Evolutionary conservation across 1,284 basidiomycete species (phyloP).

Genomic region (Ustilago xerochloae): DNA sequence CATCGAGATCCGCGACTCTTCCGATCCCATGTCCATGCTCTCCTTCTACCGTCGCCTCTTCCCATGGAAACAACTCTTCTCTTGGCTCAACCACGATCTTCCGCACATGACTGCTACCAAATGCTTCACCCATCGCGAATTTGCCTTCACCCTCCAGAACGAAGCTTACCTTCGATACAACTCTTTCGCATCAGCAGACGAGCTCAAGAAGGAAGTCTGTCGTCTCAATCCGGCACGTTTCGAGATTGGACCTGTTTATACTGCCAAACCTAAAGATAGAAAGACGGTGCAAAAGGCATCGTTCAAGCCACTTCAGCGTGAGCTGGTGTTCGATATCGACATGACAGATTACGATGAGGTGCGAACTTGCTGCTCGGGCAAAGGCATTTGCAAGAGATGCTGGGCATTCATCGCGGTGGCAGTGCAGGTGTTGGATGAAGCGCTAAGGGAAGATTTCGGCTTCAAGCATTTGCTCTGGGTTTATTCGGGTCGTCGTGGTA

Average conservation of each 20-base stretch:
- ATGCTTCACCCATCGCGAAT: slow-evolving; percentile 78
- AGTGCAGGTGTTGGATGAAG: slow-evolving; percentile 84
- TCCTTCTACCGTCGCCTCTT: slow-evolving; percentile 91
- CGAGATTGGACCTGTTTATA: slow-evolving; percentile 96
- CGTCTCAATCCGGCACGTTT: slow-evolving; percentile 75
- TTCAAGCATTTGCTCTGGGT: slow-evolving; percentile 87
- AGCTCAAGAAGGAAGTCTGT: slow-evolving; percentile 83
- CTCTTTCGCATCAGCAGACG: slow-evolving; percentile 84
- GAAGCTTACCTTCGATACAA: slow-evolving; percentile 94
- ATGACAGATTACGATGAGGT: slow-evolving; percentile 99
- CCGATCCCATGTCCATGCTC: slow-evolving; percentile 78
- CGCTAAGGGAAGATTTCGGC: slow-evolving; percentile 85
- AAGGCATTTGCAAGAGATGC: slow-evolving; percentile 90
- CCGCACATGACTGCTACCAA: slow-evolving; percentile 74
- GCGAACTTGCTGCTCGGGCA: slow-evolving; percentile 92
- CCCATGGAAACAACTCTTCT: slow-evolving; percentile 91
- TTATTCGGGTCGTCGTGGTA: slow-evolving; percentile 96
- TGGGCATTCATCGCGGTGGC: slow-evolving; percentile 96
- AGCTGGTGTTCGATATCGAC: slow-evolving; percentile 99
- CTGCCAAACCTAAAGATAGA: slow-evolving; percentile 87
- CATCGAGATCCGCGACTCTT: slow-evolving; percentile 69
- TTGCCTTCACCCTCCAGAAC: slow-evolving; percentile 92
- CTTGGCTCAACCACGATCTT: slow-evolving; percentile 92
- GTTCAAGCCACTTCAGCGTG: slow-evolving; percentile 83
- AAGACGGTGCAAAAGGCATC: slow-evolving; percentile 82